Evolutionary conservation across 306 rosid species (phyloP).

Genomic region (Canavalia gladiata): DNA sequence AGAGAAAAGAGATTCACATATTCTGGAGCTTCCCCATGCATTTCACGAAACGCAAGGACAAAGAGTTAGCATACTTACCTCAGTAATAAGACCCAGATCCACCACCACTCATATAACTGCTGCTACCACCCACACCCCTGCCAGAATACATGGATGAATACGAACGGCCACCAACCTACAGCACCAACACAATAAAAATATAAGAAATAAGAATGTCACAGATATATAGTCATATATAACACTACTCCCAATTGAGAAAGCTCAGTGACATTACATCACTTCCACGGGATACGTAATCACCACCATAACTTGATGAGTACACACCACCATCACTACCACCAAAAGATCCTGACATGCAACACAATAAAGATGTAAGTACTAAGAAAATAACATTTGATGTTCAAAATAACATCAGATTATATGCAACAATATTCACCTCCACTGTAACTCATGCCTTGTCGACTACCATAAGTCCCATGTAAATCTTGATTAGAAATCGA

Average conservation of each 20-base stretch:
- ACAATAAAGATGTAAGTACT: conserved; percentile 20
- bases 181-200: conserved; percentile 23
- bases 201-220: not conserved
- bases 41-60: conserved; percentile 3
- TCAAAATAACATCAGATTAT: conserved; percentile 39
- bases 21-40: not conserved
- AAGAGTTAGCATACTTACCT: conserved; percentile 61
- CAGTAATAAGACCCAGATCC: conserved; percentile 90
- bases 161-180: conserved; percentile 83
- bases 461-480: conserved; percentile 80
- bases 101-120: conserved; percentile 80
- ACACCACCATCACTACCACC: conserved; percentile 76
- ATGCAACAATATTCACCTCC: conserved; percentile 60
- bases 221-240: conserved; percentile 21
- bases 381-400: conserved; percentile 18
- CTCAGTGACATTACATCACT: conserved; percentile 73
- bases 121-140: conserved; percentile 78
- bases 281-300: conserved; percentile 79
- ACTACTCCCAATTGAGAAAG: conserved; percentile 26
- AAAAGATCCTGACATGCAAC: conserved; percentile 71
- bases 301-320: conserved; percentile 90
- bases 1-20: conserved; percentile 31
- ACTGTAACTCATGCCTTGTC: conserved; percentile 65
- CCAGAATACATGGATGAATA: conserved; percentile 83
- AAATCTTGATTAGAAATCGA: conserved; percentile 74